A percentile compares a stretch with the other conserved stretches of the same genome.
Conservation (phyloP, 306 rosid genomes). For the Lablab purpureus region DNA sequence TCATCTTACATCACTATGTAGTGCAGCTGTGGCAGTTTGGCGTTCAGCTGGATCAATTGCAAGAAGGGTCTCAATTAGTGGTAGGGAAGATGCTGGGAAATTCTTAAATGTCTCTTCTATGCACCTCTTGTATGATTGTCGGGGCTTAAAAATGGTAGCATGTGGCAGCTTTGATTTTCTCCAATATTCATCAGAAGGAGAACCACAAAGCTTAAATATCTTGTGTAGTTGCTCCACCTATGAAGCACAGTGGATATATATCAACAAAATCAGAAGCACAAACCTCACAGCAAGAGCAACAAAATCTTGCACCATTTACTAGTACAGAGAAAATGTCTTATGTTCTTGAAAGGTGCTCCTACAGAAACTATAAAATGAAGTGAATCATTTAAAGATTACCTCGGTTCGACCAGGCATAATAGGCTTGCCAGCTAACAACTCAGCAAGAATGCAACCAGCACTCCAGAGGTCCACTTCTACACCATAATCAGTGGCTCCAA, state of each 20-base stretch:
- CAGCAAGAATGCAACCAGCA: constrained; percentile 96
- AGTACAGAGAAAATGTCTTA: constrained; percentile 16
- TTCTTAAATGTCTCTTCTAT: constrained; percentile 76
- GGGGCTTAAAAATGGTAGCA: constrained; percentile 90
- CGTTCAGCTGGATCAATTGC: constrained; percentile 88
- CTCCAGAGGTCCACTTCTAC: constrained; percentile 95
- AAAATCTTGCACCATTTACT: constrained; percentile 40
- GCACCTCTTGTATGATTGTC: constrained; percentile 85
- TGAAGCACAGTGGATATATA: constrained; percentile 33
- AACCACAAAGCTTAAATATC: constrained; percentile 94
- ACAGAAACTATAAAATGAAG: constrained; percentile 22
- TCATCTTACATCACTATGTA: constrained; percentile 78
- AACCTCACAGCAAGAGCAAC: constrained; percentile 14
- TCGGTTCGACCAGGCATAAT: constrained; percentile 97
- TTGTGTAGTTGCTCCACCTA: constrained; percentile 95
- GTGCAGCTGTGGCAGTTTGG: constrained; percentile 80
- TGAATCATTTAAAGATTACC: constrained; percentile 53
- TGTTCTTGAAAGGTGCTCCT: neutral
- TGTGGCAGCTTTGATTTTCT: constrained; percentile 86
- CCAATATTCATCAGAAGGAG: constrained; percentile 95
- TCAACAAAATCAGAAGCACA: constrained; percentile 39
- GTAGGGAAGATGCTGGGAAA: constrained; percentile 80
- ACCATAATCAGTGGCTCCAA: constrained; percentile 90
- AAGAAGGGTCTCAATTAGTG: constrained; percentile 81
- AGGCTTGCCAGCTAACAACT: constrained; percentile 87